phyloP scores from a whole-genome alignment of 2,329 filamentous ascomycete species.

The Beauveria scarabaeidicola region DNA sequence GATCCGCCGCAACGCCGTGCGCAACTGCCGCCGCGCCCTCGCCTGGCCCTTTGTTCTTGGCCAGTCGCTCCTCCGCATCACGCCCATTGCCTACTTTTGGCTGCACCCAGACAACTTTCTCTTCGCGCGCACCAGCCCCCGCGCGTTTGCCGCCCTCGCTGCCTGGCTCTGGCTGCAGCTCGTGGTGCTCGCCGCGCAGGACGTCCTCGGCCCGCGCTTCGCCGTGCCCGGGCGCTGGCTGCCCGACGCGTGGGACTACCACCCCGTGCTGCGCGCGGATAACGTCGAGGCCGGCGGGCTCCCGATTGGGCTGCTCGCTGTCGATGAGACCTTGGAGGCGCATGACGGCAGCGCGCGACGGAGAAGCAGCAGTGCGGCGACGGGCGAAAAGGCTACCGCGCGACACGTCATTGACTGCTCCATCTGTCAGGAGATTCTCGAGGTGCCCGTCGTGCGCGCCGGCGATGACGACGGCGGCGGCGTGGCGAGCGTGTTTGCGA shows the following conservation, averaged over 20 bases:
- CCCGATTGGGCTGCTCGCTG: conserved; percentile 59
- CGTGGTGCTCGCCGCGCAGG: conserved; percentile 68
- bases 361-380: conserved; percentile 11
- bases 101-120: conserved; percentile 69
- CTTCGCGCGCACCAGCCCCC: conserved; percentile 61
- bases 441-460: conserved; percentile 67
- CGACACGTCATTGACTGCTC: conserved; percentile 72
- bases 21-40: conserved; percentile 87
- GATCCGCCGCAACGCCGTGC: conserved; percentile 79
- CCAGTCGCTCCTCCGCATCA: conserved; percentile 67
- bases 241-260: conserved; percentile 86
- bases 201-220: conserved; percentile 80
- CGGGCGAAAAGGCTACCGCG: conserved; percentile 23
- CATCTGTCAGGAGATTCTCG: conserved; percentile 86
- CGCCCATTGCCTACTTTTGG: conserved; percentile 83
- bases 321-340: neutral
- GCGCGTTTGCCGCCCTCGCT: conserved; percentile 49
- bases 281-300: conserved; percentile 70
- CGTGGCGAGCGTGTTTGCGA: conserved; percentile 62
- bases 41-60: conserved; percentile 84
- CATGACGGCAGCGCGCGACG: neutral
- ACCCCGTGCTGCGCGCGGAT: conserved; percentile 78
- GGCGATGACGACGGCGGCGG: conserved; percentile 46
- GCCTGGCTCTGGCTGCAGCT: conserved; percentile 87
- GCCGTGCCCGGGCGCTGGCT: conserved; percentile 63